Evolutionary conservation across 495 filamentous ascomycete genomes (phyloP).

Genomic region (Neurospora africana): DNA sequence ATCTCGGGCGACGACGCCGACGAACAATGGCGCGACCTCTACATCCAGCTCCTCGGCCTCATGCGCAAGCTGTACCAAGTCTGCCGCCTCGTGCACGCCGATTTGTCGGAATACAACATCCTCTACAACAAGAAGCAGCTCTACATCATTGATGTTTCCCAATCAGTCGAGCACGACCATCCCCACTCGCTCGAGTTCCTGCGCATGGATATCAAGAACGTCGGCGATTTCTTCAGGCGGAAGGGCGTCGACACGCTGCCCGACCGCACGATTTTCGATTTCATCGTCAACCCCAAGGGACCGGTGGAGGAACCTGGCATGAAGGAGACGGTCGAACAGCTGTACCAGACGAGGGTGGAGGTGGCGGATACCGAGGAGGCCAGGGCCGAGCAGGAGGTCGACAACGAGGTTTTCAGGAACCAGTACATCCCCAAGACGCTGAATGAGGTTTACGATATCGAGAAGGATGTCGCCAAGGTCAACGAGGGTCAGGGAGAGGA

Average conservation of each 20-base stretch:
- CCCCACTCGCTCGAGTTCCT: slow-evolving; percentile 84
- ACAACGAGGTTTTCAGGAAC: slow-evolving; percentile 85
- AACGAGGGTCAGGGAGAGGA: slow-evolving; percentile 58
- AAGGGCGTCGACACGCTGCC: slow-evolving; percentile 69
- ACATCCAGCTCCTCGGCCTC: slow-evolving; percentile 71
- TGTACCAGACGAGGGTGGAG: slow-evolving; percentile 29
- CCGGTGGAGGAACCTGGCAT: slow-evolving; percentile 37
- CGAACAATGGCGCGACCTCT: slow-evolving; percentile 65
- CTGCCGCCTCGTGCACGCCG: slow-evolving; percentile 85
- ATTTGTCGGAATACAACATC: slow-evolving; percentile 95
- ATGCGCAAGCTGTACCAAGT: slow-evolving; percentile 89
- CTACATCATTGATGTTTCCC: slow-evolving; percentile 94
- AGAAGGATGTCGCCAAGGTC: slow-evolving; percentile 74
- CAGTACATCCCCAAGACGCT: slow-evolving; percentile 92
- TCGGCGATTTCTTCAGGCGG: slow-evolving; percentile 78
- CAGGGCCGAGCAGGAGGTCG: slow-evolving; percentile 49
- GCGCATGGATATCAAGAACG: slow-evolving; percentile 95
- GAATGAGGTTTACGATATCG: slow-evolving; percentile 90
- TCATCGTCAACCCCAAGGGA: slow-evolving; percentile 55
- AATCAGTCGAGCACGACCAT: slow-evolving; percentile 94
- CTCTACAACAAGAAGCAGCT: slow-evolving; percentile 76
- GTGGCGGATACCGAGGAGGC: slow-evolving; percentile 33
- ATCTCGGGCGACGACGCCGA: slow-evolving; percentile 46
- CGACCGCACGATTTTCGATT: slow-evolving; percentile 67
- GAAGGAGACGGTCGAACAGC: slow-evolving; percentile 31